These are phyloP conservation scores for Anethum foeniculum DNA, from an alignment of 140 eudicot genomes.

Conservation along the genomic window DNA sequence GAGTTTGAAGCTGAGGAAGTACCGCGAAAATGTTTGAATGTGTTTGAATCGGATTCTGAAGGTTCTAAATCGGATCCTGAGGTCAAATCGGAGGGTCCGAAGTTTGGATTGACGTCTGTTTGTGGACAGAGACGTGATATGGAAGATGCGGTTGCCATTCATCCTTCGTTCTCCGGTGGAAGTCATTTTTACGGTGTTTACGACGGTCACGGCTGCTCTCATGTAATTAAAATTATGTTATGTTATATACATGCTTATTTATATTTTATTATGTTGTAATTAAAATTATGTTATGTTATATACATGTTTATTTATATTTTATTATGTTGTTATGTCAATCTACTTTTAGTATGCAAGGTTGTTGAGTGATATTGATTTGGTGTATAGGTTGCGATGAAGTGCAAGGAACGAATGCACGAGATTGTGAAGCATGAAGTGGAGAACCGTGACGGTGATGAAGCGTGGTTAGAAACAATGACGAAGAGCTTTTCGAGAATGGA, in stretches of 20 bases:
- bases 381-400: conserved; percentile 72
- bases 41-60: background rate
- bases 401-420: conserved; percentile 88
- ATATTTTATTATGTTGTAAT: too few species aligned
- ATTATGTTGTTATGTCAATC: too few species aligned
- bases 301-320: too few species aligned
- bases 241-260: too few species aligned
- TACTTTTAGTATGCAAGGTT: background rate
- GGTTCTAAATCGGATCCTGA: background rate
- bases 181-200: conserved; percentile 72
- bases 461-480: conserved; percentile 49
- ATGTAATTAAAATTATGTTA: conserved; percentile 43
- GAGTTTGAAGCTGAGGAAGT: conserved; percentile 8
- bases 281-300: too few species aligned
- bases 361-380: background rate
- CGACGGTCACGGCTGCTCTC: conserved; percentile 99
- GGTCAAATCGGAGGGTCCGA: conserved; percentile 31
- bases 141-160: conserved; percentile 92
- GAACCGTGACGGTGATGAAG: conserved; percentile 13
- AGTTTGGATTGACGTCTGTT: conserved; percentile 77
- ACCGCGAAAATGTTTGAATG: background rate
- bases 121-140: conserved; percentile 90
- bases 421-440: conserved; percentile 66
- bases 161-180: conserved; percentile 48
- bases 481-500: conserved; percentile 78